Percentiles rank a stretch among this genome's conserved stretches.
phyloP scores from a whole-genome alignment of 768 basidiomycete species.

The Boletus rubescentipes region DNA sequence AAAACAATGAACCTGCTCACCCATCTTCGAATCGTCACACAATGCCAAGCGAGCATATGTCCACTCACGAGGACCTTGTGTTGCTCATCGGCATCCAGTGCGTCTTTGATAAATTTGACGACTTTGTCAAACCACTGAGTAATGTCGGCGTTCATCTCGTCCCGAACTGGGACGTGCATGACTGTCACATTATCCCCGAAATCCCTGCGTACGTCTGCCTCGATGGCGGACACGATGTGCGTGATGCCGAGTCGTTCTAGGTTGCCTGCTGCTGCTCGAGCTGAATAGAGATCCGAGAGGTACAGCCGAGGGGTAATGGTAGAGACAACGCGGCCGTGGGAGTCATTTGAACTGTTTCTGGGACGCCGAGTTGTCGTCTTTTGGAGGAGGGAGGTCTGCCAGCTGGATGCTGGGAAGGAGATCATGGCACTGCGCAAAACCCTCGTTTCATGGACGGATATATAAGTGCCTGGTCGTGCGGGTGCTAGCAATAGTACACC shows the following conservation, averaged over 20 bases:
- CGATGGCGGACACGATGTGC: constrained; percentile 68
- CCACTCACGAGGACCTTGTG: constrained; percentile 51
- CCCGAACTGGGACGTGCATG: constrained; percentile 53
- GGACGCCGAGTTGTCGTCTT: constrained; percentile 17
- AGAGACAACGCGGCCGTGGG: constrained; percentile 24
- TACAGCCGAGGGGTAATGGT: constrained; percentile 52
- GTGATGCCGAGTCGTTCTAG: constrained; percentile 64
- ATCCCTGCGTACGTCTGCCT: constrained; percentile 34
- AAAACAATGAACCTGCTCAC: constrained; percentile 67
- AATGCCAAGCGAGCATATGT: background rate
- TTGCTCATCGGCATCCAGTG: constrained; percentile 41
- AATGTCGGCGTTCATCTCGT: constrained; percentile 42
- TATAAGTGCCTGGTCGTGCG: background rate
- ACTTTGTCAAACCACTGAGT: constrained; percentile 46
- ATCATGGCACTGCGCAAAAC: constrained; percentile 22
- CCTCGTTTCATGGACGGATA: constrained; percentile 10
- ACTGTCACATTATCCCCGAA: constrained; percentile 36
- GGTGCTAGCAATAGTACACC: background rate
- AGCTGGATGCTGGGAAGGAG: constrained; percentile 32
- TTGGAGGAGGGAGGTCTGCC: constrained; percentile 28
- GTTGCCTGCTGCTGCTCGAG: constrained; percentile 43
- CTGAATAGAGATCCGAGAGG: constrained; percentile 61
- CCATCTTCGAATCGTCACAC: background rate
- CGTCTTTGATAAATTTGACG: constrained; percentile 51
- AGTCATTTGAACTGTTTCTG: constrained; percentile 4